These are phyloP conservation scores for Physcomitrellopsis africana DNA, from an alignment of 225 moss, liverwort and hornwort species.

Conservation along the genomic window DNA sequence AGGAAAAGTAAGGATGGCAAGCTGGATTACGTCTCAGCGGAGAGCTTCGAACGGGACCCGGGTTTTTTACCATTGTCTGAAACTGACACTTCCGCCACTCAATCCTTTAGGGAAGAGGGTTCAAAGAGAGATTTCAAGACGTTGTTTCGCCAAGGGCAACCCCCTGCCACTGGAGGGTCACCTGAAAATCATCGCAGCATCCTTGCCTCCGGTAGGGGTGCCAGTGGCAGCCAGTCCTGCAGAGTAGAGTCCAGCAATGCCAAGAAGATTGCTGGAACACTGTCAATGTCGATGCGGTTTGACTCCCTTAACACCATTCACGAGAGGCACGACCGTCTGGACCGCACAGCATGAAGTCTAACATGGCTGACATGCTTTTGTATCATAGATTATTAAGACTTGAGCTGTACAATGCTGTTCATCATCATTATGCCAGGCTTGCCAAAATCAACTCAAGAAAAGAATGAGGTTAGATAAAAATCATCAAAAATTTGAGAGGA, in stretches of 20 bases:
- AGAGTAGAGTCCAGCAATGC: slow-evolving; percentile 28
- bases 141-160: slow-evolving; percentile 5
- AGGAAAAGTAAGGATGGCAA: slow-evolving; percentile 16
- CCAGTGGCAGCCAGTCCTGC: slow-evolving; percentile 39
- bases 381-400: slow-evolving; percentile 22
- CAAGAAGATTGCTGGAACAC: slow-evolving; percentile 1
- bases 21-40: neutral
- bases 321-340: slow-evolving; percentile 35
- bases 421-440: too few species aligned
- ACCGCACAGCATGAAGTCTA: slow-evolving; percentile 21
- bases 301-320: slow-evolving; percentile 50
- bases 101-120: slow-evolving; percentile 48
- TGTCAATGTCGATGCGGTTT: slow-evolving; percentile 36
- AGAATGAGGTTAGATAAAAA: too few species aligned
- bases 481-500: too few species aligned
- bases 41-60: neutral
- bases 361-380: slow-evolving; percentile 24
- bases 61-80: slow-evolving; percentile 16
- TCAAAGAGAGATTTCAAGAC: slow-evolving; percentile 26
- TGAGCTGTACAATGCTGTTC: neutral
- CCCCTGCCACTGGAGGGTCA: too few species aligned
- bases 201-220: neutral
- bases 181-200: slow-evolving; percentile 31
- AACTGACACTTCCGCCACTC: slow-evolving; percentile 46
- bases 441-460: too few species aligned